Conservation (phyloP, 2,329 filamentous ascomycete genomes). For the Fusarium bulbicola region DNA sequence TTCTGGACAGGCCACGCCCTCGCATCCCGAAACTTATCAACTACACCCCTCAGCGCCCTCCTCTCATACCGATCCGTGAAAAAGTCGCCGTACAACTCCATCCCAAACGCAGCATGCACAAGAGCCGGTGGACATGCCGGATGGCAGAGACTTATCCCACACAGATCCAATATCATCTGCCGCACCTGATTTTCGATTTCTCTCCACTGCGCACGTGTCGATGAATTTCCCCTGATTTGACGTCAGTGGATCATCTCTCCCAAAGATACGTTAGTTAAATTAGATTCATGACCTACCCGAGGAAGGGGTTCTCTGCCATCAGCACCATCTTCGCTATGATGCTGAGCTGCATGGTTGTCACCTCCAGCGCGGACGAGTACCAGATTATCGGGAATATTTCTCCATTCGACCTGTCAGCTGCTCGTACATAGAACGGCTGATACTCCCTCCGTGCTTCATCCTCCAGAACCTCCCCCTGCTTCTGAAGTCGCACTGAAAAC, state of each 20-base stretch:
- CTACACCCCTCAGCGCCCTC: conserved; percentile 49
- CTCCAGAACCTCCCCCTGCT: conserved; percentile 50
- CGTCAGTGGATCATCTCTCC: conserved; percentile 21
- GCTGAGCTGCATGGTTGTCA: conserved; percentile 52
- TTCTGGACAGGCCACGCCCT: conserved; percentile 52
- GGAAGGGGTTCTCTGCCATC: conserved; percentile 50
- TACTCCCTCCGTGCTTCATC: conserved; percentile 44
- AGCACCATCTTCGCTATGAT: conserved; percentile 53
- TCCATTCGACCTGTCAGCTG: conserved; percentile 49
- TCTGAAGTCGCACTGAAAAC: conserved; percentile 46
- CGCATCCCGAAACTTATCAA: conserved; percentile 56
- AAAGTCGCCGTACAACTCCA: conserved; percentile 54
- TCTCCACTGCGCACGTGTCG: conserved; percentile 46
- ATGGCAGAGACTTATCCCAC: conserved; percentile 53
- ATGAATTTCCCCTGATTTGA: conserved; percentile 35
- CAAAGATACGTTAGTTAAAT: neutral
- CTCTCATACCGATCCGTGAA: conserved; percentile 53
- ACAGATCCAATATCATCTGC: conserved; percentile 50
- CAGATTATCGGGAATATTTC: conserved; percentile 53
- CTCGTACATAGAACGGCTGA: conserved; percentile 47
- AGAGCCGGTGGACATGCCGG: conserved; percentile 50
- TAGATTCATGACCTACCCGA: conserved; percentile 43
- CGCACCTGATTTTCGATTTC: conserved; percentile 51
- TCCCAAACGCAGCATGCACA: conserved; percentile 51
- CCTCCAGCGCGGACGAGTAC: conserved; percentile 52